Base-by-base conservation (phyloP, 331 rosid genomes). In the Acacia pycnantha region DNA sequence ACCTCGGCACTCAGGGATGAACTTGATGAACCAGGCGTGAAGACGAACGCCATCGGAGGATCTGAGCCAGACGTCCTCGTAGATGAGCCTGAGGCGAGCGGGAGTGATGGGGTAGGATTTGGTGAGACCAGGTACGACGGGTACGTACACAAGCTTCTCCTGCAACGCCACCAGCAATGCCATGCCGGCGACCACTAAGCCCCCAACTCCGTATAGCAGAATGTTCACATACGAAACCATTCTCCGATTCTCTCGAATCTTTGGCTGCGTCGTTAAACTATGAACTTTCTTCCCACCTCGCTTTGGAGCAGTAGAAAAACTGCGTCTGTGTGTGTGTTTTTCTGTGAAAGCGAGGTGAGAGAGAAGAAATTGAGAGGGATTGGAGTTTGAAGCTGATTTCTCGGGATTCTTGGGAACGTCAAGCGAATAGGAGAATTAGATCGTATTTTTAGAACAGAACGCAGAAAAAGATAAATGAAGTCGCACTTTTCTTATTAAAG, bases 11-110 rank as follows among this genome's bases (percentile, higher is more conserved):
- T 90, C 69, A 33, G 98, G 97, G 78, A 92, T 85, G 89, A 95
- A 95, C 79, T 90, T 95, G 92, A 95, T 92, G 89, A 96, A 96
- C 99, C 99, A 96, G 33, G 98, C 90, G 72, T 96, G 99, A 44
- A 96, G 99, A 29, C 93, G 92, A 66, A 96, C 91, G 43, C 99
- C 98, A 67, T 96, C 99, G 46, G 92, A 84, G 77, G 98, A 92
- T 29, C 83, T 86, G 83, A 96, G 93, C 98, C 97, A 94, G 54
- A 96, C 75, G 58, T 96, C 98, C 77, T 96, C 98, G 81, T 92
- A 94, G 70, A 84, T 0, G 83, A 96, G 97, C 0, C 97, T 83
- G 83, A 96, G 94, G 11, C 98, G 95, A 41, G 97, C 87, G 3
- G 98, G 99, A 5, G 84, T 94, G 64, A 94, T 83, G 48, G 92